A percentile compares a stretch with the other conserved stretches of the same genome.
Conservation (phyloP, 306 rosid species). For the Canavalia ensiformis region DNA sequence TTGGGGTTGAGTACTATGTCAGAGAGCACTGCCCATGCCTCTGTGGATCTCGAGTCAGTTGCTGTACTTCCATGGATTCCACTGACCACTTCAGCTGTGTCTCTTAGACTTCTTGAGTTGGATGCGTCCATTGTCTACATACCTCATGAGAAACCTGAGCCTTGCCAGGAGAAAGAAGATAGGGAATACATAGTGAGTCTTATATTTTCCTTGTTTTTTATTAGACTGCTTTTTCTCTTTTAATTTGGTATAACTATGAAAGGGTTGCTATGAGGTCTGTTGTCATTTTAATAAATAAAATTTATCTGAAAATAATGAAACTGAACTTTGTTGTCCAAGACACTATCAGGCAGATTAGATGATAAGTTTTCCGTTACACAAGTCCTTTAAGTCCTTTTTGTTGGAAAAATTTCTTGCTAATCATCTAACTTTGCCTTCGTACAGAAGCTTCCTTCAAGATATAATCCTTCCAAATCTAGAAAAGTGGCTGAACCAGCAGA, state of each 20-base stretch:
- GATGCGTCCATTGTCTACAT: constrained; percentile 71
- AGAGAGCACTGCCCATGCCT: constrained; percentile 51
- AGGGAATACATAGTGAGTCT: constrained; percentile 62
- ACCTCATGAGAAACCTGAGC: constrained; percentile 65
- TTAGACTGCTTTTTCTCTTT: constrained; percentile 17
- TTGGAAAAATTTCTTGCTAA: constrained; percentile 9
- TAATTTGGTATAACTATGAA: constrained; percentile 30
- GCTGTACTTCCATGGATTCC: constrained; percentile 94
- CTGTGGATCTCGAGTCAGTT: constrained; percentile 58
- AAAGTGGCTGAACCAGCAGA: constrained; percentile 60
- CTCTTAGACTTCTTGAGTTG: constrained; percentile 79
- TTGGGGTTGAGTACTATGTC: constrained; percentile 63
- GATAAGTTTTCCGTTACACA: background rate
- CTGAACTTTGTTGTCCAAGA: background rate
- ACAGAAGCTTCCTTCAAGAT: constrained; percentile 78
- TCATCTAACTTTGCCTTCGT: constrained; percentile 47
- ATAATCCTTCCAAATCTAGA: constrained; percentile 58
- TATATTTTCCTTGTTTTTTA: background rate
- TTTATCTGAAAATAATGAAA: constrained; percentile 5
- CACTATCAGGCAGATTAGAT: constrained; percentile 25
- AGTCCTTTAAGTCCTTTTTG: constrained; percentile 25
- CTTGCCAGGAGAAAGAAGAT: constrained; percentile 58
- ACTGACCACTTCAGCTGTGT: constrained; percentile 81
- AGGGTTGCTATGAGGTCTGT: background rate
- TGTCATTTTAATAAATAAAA: background rate